phyloP scores from a whole-genome alignment of 805 yeast species.

The Tetrapisispora nanseiensis region DNA sequence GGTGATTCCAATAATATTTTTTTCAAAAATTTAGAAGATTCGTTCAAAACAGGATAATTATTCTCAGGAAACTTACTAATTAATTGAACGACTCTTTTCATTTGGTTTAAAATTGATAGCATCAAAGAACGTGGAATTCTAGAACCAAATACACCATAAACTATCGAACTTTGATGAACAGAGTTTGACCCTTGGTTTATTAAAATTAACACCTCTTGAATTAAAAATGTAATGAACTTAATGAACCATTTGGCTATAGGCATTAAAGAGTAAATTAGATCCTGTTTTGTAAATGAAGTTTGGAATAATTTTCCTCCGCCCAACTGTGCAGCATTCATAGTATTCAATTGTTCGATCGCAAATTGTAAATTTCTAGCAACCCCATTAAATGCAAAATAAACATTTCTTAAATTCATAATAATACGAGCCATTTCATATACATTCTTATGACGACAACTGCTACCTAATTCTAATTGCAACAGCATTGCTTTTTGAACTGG shows the following conservation, averaged over 20 bases:
- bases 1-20: conserved; percentile 37
- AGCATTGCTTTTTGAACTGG: conserved; percentile 29
- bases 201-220: conserved; percentile 60
- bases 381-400: conserved; percentile 28
- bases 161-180: conserved; percentile 32
- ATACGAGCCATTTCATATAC: conserved; percentile 27
- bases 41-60: conserved; percentile 31
- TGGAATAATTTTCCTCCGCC: conserved; percentile 39
- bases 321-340: conserved; percentile 27
- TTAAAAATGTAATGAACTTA: conserved; percentile 60
- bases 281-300: conserved; percentile 51
- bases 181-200: conserved; percentile 14
- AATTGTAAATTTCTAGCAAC: conserved; percentile 29
- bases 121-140: conserved; percentile 63
- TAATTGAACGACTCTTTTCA: conserved; percentile 49
- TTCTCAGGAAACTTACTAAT: conserved; percentile 49
- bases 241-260: conserved; percentile 83
- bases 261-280: conserved; percentile 50
- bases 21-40: conserved; percentile 24
- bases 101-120: conserved; percentile 55
- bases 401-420: conserved; percentile 25
- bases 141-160: conserved; percentile 50
- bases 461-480: conserved; percentile 28
- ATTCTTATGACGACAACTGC: conserved; percentile 18
- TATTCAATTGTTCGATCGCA: conserved; percentile 29